These are phyloP conservation scores for Metschnikowia matae DNA, from an alignment of 805 yeast species.

Conservation along the genomic window DNA sequence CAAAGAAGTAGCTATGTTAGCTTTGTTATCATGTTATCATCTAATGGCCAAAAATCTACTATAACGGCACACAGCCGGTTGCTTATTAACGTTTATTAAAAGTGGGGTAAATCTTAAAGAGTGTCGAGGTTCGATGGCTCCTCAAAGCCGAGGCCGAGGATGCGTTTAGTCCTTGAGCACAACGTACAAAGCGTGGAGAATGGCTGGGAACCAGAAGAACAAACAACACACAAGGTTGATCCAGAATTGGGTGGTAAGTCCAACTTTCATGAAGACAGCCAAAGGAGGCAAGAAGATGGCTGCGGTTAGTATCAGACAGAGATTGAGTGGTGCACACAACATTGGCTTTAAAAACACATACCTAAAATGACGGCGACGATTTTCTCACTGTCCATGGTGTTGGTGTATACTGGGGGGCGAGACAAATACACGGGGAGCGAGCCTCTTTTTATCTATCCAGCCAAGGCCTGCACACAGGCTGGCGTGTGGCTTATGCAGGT, in stretches of 20 bases:
- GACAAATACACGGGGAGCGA: background rate
- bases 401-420: background rate
- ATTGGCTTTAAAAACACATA: conserved; percentile 15
- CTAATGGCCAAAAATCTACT: background rate
- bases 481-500: background rate
- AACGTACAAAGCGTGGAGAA: conserved; percentile 68
- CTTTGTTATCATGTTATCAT: background rate
- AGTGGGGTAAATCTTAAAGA: background rate
- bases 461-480: background rate
- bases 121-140: background rate
- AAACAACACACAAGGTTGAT: conserved; percentile 60
- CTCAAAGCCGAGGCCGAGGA: background rate
- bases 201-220: conserved; percentile 75
- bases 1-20: background rate
- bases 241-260: conserved; percentile 60
- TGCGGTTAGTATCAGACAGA: conserved; percentile 19
- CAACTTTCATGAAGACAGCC: conserved; percentile 68
- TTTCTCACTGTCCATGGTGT: conserved; percentile 37
- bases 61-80: background rate
- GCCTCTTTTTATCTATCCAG: background rate
- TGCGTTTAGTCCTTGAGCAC: conserved; percentile 31
- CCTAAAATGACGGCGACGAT: conserved; percentile 37
- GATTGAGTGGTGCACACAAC: background rate
- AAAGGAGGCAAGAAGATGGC: conserved; percentile 71
- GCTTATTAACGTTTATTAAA: background rate